A percentile compares a stretch with the other conserved stretches of the same genome.
Evolutionary conservation across 768 basidiomycete genomes (phyloP).

Genomic region (Naematelia aurantialba): DNA sequence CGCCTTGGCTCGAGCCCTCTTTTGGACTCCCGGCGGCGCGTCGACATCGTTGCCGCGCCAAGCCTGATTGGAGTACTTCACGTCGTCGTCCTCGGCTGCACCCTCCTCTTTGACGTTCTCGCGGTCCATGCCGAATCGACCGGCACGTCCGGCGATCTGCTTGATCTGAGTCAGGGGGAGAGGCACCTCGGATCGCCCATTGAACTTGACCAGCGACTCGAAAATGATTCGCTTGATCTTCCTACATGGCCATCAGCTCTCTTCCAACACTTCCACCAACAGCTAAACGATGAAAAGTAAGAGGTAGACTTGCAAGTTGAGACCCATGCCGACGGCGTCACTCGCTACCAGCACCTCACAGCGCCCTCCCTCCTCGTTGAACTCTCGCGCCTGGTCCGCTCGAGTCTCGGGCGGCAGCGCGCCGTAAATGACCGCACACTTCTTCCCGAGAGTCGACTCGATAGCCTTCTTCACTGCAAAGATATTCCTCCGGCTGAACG

Average conservation of each 20-base stretch:
- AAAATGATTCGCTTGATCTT: conserved; percentile 89
- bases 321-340: conserved; percentile 95
- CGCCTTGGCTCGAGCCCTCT: conserved; percentile 8
- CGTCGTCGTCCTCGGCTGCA: conserved; percentile 9
- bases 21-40: too few relatives aligned
- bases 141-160: conserved; percentile 91
- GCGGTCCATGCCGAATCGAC: conserved; percentile 78
- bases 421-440: conserved; percentile 90
- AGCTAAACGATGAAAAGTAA: neutral
- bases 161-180: conserved; percentile 77
- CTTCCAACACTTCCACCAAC: neutral
- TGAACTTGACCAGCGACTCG: conserved; percentile 63
- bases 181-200: conserved; percentile 54
- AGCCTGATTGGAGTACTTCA: neutral
- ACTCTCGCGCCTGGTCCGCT: conserved; percentile 84
- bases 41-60: neutral
- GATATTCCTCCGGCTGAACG: conserved; percentile 72
- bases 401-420: conserved; percentile 85
- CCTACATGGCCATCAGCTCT: conserved; percentile 52
- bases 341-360: conserved; percentile 88
- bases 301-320: conserved; percentile 70
- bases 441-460: conserved; percentile 67
- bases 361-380: conserved; percentile 78
- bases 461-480: conserved; percentile 71
- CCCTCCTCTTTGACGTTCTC: too few relatives aligned